Evolutionary conservation across 768 basidiomycete species (phyloP).

Genomic region (Postia placenta): DNA sequence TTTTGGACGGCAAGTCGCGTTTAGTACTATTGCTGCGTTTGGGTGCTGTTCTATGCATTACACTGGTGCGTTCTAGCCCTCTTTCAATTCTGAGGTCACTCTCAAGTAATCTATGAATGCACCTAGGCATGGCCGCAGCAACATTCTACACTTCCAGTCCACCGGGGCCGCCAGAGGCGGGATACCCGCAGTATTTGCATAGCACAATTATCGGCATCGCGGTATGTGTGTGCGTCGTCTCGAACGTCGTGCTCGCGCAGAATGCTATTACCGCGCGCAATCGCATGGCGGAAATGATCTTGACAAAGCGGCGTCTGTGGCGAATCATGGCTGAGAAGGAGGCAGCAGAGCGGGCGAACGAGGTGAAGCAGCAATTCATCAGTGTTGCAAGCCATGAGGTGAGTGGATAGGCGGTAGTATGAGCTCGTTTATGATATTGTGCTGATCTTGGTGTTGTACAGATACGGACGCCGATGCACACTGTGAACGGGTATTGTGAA

Average conservation of each 20-base stretch:
- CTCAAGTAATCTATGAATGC: no score
- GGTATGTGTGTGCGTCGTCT: slow-evolving; percentile 20
- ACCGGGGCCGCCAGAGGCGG: slow-evolving; percentile 11
- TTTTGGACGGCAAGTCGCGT: slow-evolving; percentile 20
- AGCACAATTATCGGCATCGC: slow-evolving; percentile 17
- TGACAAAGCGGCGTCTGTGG: slow-evolving; percentile 22
- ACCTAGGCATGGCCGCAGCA: slow-evolving; percentile 23
- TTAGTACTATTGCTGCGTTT: slow-evolving; percentile 21
- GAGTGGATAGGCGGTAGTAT: background rate
- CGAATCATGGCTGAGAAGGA: slow-evolving; percentile 27
- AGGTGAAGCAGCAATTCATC: slow-evolving; percentile 26
- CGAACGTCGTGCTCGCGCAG: slow-evolving; percentile 22
- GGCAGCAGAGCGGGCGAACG: slow-evolving; percentile 24
- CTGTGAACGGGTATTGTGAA: slow-evolving; percentile 25
- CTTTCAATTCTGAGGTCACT: background rate
- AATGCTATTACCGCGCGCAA: slow-evolving; percentile 21
- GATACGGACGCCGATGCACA: slow-evolving; percentile 25
- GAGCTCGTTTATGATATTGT: background rate
- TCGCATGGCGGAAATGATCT: slow-evolving; percentile 23
- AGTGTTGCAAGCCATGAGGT: slow-evolving; percentile 25
- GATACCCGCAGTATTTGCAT: slow-evolving; percentile 22
- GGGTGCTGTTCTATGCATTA: slow-evolving; percentile 25
- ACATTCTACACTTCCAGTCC: slow-evolving; percentile 21
- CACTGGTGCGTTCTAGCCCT: slow-evolving; percentile 16
- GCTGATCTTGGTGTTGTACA: background rate